phyloP scores from a whole-genome alignment of 2,329 filamentous ascomycete species.

The Xylaria sp. region DNA sequence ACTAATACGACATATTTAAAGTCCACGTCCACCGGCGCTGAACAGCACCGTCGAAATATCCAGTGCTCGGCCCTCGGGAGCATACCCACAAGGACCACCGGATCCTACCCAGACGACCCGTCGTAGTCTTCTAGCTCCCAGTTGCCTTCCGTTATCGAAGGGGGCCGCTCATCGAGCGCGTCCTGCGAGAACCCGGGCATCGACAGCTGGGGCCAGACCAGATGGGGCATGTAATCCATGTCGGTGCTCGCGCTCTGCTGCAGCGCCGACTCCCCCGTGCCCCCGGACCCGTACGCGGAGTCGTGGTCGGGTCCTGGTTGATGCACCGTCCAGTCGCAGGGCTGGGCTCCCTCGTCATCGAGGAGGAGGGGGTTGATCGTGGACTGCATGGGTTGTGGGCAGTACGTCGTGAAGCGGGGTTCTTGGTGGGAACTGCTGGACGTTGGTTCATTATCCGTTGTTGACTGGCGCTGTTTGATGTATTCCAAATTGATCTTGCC shows the following conservation, averaged over 20 bases:
- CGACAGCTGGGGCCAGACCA: neutral
- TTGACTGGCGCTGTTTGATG: neutral
- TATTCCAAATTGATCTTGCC: slow-evolving; percentile 11
- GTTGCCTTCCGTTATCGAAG: neutral
- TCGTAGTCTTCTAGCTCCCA: neutral
- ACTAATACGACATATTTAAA: neutral
- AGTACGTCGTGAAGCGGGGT: neutral
- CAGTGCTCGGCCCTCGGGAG: neutral
- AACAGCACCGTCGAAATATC: neutral
- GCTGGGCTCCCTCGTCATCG: neutral
- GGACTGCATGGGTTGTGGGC: neutral
- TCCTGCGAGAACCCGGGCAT: neutral
- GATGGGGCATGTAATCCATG: neutral
- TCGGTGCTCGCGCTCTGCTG: neutral
- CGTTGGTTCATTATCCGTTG: neutral
- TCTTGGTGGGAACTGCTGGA: slow-evolving; percentile 3
- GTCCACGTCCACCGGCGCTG: no score
- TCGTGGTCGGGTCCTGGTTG: neutral
- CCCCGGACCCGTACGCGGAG: slow-evolving; percentile 22
- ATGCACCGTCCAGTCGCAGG: neutral
- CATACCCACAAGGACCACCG: neutral
- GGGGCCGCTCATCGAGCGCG: neutral
- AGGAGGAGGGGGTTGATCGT: slow-evolving; percentile 6
- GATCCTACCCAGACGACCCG: neutral
- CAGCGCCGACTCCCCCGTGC: neutral